A percentile compares a stretch with the other conserved stretches of the same genome.
Evolutionary conservation across 2,329 filamentous ascomycete species (phyloP).

Genomic region (Diplodia scrobiculata): DNA sequence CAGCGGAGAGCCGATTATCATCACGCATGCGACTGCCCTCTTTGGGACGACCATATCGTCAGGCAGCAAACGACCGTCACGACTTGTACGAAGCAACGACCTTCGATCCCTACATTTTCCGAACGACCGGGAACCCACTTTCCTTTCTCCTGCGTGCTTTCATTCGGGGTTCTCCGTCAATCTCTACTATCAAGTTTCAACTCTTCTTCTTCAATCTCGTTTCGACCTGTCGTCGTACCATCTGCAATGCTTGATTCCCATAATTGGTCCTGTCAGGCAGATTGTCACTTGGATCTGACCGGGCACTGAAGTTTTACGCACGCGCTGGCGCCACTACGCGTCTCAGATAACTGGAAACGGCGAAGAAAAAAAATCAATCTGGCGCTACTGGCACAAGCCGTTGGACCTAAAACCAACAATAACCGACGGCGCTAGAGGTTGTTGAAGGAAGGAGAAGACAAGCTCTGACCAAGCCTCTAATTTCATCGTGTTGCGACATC

Average conservation of each 20-base stretch:
- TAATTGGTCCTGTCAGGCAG: background rate
- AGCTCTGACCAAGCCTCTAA: background rate
- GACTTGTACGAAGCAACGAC: conserved; percentile 10
- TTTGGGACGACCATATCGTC: background rate
- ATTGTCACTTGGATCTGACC: background rate
- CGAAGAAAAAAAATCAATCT: background rate
- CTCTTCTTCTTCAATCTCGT: background rate
- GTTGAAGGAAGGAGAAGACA: background rate
- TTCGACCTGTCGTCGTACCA: background rate
- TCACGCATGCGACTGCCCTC: background rate
- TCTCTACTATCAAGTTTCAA: background rate
- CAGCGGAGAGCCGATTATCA: background rate
- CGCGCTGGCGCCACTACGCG: background rate
- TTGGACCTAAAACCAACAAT: background rate
- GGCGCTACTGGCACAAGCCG: background rate
- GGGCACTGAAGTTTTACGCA: background rate
- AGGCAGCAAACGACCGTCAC: background rate
- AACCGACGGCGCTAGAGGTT: background rate
- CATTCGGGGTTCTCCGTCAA: background rate
- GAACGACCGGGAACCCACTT: background rate
- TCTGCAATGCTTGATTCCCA: background rate
- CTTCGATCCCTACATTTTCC: background rate
- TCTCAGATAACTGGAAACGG: background rate
- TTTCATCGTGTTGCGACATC: background rate
- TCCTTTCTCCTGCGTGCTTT: background rate